Conservation (phyloP, 2,329 filamentous ascomycete species). For the Alternaria rosae region DNA sequence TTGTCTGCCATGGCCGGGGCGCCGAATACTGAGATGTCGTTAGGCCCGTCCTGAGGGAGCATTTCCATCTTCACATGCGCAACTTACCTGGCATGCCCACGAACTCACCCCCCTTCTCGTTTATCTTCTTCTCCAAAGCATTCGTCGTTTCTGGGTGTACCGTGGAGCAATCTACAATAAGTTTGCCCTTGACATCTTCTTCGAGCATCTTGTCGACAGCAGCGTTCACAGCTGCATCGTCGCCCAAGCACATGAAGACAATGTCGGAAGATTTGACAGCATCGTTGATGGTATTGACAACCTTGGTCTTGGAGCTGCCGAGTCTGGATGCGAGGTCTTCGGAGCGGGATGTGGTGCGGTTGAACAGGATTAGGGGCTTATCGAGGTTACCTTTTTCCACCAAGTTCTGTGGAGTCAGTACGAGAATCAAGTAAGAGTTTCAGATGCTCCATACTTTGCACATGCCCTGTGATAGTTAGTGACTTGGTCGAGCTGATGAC, state of each 20-base stretch:
- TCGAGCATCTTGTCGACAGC: slow-evolving; percentile 67
- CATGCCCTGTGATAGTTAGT: slow-evolving; percentile 69
- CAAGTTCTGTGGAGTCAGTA: slow-evolving; percentile 66
- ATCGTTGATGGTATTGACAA: slow-evolving; percentile 69
- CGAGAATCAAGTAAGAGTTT: background rate
- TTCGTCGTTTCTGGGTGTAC: slow-evolving; percentile 84
- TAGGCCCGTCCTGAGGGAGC: slow-evolving; percentile 23
- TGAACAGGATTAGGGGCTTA: slow-evolving; percentile 78
- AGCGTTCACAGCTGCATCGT: slow-evolving; percentile 75
- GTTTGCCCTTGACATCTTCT: slow-evolving; percentile 69
- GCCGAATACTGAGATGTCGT: slow-evolving; percentile 65
- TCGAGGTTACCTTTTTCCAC: slow-evolving; percentile 77
- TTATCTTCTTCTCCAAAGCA: slow-evolving; percentile 65
- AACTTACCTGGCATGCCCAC: slow-evolving; percentile 69
- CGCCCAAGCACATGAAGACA: slow-evolving; percentile 81
- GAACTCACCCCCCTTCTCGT: slow-evolving; percentile 71
- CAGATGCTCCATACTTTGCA: slow-evolving; percentile 53
- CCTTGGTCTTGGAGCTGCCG: slow-evolving; percentile 67
- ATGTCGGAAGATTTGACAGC: slow-evolving; percentile 75
- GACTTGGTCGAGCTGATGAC: background rate
- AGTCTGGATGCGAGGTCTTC: slow-evolving; percentile 69
- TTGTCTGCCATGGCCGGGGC: slow-evolving; percentile 73
- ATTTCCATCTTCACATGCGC: background rate
- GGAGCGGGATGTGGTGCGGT: slow-evolving; percentile 74
- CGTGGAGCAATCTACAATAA: slow-evolving; percentile 88